Evolutionary conservation across 1,139 yeast species (phyloP), one percentile per base, ranked within the genome.

Genomic region (Yarrowia galli): DNA sequence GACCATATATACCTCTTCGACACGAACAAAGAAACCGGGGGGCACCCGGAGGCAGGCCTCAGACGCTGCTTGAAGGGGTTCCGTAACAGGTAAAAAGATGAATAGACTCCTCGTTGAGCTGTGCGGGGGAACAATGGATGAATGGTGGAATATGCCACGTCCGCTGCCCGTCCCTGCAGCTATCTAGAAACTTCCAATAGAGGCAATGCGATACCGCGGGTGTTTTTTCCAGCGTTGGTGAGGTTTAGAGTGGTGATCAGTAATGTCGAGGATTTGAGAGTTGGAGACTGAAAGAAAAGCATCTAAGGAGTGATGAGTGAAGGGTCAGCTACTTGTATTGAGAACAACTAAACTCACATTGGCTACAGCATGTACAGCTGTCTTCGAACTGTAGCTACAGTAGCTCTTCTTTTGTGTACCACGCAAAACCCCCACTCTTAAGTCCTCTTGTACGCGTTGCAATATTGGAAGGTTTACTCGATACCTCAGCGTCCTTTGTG

Each of bases 381-480:
- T n/a, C n/a, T n/a, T n/a, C n/a, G n/a, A n/a, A 22, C 22, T 42
- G 28, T 22, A 45, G 32, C 40, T 5, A n/a, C n/a, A n/a, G n/a
- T n/a, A 15, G 8, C n/a, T 15, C n/a, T 5, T 16, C 40, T 36
- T 13, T 18, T 40, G 43, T 40, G 43, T 40, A 22, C 32, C 32
- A 22, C 22, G 8, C 16, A n/a, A n/a, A n/a, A 13, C 22, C 58
- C 22, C 36, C 38, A 35, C 43, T 18, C 12, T 13, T 12, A 15
- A 36, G 40, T 28, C 18, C 25, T 49, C 28, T 48, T 48, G 54
- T 48, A 28, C 54, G n/a, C 36, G 53, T 9, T 3, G 20, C 7
- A n/a, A 49, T 25, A 51, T 35, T 35, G 58, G 58, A 51, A 51
- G 58, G 58, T 51, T 51, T 51, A 51, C 58, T 51, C 58, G 58